Base-by-base conservation (phyloP, 1,284 basidiomycete species). In the Rhodotorula sp. region DNA sequence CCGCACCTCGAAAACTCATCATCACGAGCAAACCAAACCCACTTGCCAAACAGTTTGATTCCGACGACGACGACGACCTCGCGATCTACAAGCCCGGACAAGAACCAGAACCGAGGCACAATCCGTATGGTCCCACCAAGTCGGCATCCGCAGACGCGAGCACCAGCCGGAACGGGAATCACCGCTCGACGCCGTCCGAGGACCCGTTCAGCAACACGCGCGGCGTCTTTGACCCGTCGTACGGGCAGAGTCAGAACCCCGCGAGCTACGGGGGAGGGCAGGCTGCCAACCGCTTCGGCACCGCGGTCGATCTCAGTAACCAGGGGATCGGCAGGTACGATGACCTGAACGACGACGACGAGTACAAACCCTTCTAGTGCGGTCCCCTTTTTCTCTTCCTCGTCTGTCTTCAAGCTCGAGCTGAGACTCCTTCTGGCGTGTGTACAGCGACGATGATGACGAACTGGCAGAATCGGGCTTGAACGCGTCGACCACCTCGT, bases 201-300 rank as follows among this genome's bases (percentile, higher is more conserved):
- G 64, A 29, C 66, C 74, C 75, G 1, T 74, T 76, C 59, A 51
- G 66, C 21, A 76, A 76, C 58, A 26, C 65, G 10, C 18, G 54
- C 16, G 74, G 74, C 21, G 56, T 62, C 8, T 76, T 71, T 57
- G 74, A 74, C 49, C 52, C 66, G 18, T 64, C 66, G 18, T 64
- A 62, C 8, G 66, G 58, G 1, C 75, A 76, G 62, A 70, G 65
- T 47, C 75, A 76, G 69, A 76, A 76, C 68, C 75, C 72, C 2
- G 73, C 75, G n/a, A 65, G 54, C 15, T 79, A 78, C 26, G 72
- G 77, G 6, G 77, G 77, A 18, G 78, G 78, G 10, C 64, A 75
- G 62, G 69, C 75, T 10, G 75, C 77, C 16, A 77, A 73, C 65
- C 61, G 54, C 20, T 73, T 66, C 18, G 77, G 78, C 0, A 72